Evolutionary conservation across 2,329 filamentous ascomycete genomes (phyloP).

Genomic region (Drechslerella stenobrocha): DNA sequence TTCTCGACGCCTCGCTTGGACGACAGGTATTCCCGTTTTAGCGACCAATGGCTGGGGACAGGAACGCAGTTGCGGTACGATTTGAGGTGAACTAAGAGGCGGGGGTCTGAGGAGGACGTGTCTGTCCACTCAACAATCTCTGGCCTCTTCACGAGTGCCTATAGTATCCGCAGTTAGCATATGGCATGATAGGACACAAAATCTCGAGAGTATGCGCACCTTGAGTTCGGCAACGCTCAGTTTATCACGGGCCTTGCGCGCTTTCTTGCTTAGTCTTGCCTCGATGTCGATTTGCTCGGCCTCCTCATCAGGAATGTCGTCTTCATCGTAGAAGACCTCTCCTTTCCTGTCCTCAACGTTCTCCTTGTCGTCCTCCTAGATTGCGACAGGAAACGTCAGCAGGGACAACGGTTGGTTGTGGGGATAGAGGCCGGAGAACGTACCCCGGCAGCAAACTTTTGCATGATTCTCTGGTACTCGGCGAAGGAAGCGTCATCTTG

Average conservation of each 20-base stretch:
- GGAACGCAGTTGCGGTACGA: conserved; percentile 93
- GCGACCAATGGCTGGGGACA: conserved; percentile 88
- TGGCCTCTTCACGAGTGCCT: conserved; percentile 79
- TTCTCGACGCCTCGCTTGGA: conserved; percentile 98
- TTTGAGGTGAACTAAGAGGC: conserved; percentile 90
- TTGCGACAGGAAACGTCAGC: conserved; percentile 11
- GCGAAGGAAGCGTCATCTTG: conserved; percentile 77
- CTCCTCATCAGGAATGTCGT: conserved; percentile 82
- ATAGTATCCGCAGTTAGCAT: conserved; percentile 18
- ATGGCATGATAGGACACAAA: background rate
- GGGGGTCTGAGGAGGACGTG: conserved; percentile 84
- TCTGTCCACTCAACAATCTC: conserved; percentile 99
- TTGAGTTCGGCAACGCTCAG: conserved; percentile 94
- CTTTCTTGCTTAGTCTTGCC: conserved; percentile 87
- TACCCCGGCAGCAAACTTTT: conserved; percentile 70
- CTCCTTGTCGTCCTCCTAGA: conserved; percentile 63
- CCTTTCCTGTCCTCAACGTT: conserved; percentile 76
- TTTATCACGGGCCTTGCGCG: conserved; percentile 86
- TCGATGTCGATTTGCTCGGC: conserved; percentile 64
- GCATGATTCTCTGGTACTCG: conserved; percentile 80
- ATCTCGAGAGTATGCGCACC: conserved; percentile 49
- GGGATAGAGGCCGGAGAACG: conserved; percentile 18
- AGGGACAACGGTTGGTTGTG: background rate
- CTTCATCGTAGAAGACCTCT: conserved; percentile 74
- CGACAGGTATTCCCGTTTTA: conserved; percentile 95